Percentiles rank a stretch among this genome's conserved stretches.
Conservation (phyloP, 2,329 filamentous ascomycete species). For the Cladosporium sp. region DNA sequence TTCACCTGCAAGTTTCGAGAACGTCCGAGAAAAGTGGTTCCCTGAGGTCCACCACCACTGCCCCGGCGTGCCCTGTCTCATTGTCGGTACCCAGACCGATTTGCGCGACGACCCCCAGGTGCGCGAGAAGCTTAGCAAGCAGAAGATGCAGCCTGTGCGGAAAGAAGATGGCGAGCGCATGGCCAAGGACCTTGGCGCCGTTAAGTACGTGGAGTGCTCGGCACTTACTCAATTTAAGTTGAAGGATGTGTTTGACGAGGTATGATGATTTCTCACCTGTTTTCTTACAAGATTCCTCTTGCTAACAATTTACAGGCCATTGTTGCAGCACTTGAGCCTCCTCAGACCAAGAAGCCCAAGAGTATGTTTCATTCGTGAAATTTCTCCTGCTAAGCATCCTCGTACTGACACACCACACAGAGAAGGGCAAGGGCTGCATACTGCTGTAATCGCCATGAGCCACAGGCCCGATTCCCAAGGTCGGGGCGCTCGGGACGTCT, state of each 20-base stretch:
- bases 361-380: constrained; percentile 8
- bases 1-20: constrained; percentile 95
- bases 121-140: constrained; percentile 84
- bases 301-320: constrained; percentile 64
- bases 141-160: constrained; percentile 91
- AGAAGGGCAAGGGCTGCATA: constrained; percentile 32
- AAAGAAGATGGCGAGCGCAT: constrained; percentile 93
- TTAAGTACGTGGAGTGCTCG: constrained; percentile 99
- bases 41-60: constrained; percentile 98
- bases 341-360: constrained; percentile 66
- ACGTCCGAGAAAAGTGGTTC: constrained; percentile 99
- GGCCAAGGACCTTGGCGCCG: constrained; percentile 94
- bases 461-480: neutral
- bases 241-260: constrained; percentile 99
- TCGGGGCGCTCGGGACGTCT: neutral
- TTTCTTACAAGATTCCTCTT: neutral
- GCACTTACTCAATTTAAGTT: constrained; percentile 97
- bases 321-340: constrained; percentile 88
- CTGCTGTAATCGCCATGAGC: constrained; percentile 22
- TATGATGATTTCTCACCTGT: constrained; percentile 48
- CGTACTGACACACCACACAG: constrained; percentile 14
- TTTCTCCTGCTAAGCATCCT: neutral
- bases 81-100: constrained; percentile 97
- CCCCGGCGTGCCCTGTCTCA: constrained; percentile 93
- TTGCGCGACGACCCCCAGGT: constrained; percentile 84